phyloP scores from a whole-genome alignment of 768 basidiomycete genomes.

The Cystofilobasidium macerans region DNA sequence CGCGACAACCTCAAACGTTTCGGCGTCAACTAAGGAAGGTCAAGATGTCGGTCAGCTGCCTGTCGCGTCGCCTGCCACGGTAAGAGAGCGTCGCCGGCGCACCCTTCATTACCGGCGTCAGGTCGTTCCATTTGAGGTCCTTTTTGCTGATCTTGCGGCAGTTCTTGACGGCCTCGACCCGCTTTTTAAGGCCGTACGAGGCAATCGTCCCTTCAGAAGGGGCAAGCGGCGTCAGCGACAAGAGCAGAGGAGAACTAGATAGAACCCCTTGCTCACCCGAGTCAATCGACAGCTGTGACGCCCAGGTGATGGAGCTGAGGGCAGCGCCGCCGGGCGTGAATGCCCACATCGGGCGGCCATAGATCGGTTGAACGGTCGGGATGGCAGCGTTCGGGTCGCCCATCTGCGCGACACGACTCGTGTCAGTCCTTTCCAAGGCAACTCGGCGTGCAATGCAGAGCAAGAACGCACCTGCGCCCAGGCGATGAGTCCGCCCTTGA shows the following conservation, averaged over 20 bases:
- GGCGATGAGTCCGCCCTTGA: constrained; percentile 88
- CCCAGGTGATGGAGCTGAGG: constrained; percentile 73
- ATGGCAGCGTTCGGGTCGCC: constrained; percentile 96
- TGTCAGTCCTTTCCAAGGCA: not conserved
- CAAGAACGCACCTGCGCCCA: constrained; percentile 61
- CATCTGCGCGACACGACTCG: constrained; percentile 48
- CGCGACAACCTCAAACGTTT: constrained; percentile 75
- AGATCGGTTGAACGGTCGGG: constrained; percentile 83
- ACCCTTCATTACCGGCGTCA: constrained; percentile 60
- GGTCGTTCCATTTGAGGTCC: constrained; percentile 87
- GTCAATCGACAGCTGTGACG: constrained; percentile 59
- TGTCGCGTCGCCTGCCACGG: no score
- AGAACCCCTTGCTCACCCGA: constrained; percentile 39
- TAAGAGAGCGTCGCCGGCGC: constrained; percentile 17
- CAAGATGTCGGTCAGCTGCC: no score
- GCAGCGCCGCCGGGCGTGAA: constrained; percentile 63
- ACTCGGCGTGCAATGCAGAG: not conserved
- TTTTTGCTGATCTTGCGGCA: constrained; percentile 69
- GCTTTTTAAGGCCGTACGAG: constrained; percentile 60
- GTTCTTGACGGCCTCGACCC: constrained; percentile 58
- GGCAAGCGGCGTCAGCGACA: not conserved
- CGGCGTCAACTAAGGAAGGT: constrained; percentile 61
- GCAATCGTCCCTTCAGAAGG: constrained; percentile 47
- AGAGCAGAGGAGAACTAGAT: not conserved
- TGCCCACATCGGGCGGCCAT: constrained; percentile 89